Evolutionary conservation across 2,329 filamentous ascomycete species (phyloP).

Genomic region (Aspergillus novofumigatus): DNA sequence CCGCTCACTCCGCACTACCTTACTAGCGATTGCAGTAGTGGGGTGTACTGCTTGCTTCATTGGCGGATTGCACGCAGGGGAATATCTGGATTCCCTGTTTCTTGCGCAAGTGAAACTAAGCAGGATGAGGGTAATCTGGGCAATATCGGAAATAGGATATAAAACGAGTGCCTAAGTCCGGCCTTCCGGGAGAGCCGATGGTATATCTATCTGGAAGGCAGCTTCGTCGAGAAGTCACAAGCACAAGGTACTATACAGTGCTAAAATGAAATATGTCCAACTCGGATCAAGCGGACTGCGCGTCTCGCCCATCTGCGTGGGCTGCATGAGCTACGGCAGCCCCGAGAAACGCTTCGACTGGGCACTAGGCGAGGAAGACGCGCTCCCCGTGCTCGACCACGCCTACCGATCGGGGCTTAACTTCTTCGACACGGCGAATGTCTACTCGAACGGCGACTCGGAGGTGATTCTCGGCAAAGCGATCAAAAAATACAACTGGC

Average conservation of each 20-base stretch:
- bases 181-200: background rate
- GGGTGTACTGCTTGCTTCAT: background rate
- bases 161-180: background rate
- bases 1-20: background rate
- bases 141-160: background rate
- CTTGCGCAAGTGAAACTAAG: background rate
- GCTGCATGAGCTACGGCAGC: constrained; percentile 24
- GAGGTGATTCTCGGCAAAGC: constrained; percentile 54
- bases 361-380: constrained; percentile 22
- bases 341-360: constrained; percentile 17
- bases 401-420: constrained; percentile 26
- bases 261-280: constrained; percentile 22
- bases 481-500: constrained; percentile 56
- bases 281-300: constrained; percentile 23
- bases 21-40: background rate
- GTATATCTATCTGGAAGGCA: background rate
- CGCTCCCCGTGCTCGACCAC: constrained; percentile 25
- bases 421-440: constrained; percentile 37
- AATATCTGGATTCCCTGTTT: background rate
- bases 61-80: background rate
- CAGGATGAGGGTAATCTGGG: background rate
- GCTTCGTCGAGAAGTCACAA: background rate
- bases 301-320: constrained; percentile 21
- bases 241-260: background rate
- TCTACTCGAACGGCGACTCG: constrained; percentile 54